Base-by-base conservation (phyloP, 2,329 filamentous ascomycete genomes). In the Talaromyces verruculosus region DNA sequence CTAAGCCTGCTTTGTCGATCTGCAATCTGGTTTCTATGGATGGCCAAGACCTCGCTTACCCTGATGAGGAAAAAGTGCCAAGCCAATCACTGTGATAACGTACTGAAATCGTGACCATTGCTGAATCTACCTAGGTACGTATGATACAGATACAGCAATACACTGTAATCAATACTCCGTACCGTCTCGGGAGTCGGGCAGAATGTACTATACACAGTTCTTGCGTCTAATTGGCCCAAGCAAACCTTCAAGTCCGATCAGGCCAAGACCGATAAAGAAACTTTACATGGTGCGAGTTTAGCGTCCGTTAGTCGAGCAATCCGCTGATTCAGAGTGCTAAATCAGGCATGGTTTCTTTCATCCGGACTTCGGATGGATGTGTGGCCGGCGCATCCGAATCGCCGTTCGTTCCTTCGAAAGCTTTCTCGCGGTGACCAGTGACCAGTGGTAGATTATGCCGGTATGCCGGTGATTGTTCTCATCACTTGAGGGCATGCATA, bases 1-100 rank as follows among this genome's bases (percentile, higher is more conserved):
- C 25, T 63, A 63, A 43, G 35, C 55, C 63, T 65, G 63, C 63
- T 65, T 61, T 30, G 57, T 65, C 55, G 55, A 61, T 65, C 47
- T 25, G 43, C 28, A 65, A 65, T 45, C 30, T 60, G 7, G 37
- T 10, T 45, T 43, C 5, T 43, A 41, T 28, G 35, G 37, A n/a
- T 15, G 25, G 57, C 57, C 57, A 60, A 60, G 57, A 41, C 37
- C 55, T 60, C 39, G 28, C 57, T 60, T 60, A 6, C 11, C 53
- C 13, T 22, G n/a, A 39, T 13, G 30, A 39, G 53, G 30, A 57
- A 37, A 25, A 2, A 15, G 19, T 15, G 51, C 51, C 51, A 55
- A 55, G 51, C 51, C 8, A 55, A 22, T 35, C 28, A 35, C 3
- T 33, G 28, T 55, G 51, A 55, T 30, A n/a, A 17, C 15, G 25